Base-by-base conservation (phyloP, 2,329 filamentous ascomycete genomes). In the Nectriaceae sp. region DNA sequence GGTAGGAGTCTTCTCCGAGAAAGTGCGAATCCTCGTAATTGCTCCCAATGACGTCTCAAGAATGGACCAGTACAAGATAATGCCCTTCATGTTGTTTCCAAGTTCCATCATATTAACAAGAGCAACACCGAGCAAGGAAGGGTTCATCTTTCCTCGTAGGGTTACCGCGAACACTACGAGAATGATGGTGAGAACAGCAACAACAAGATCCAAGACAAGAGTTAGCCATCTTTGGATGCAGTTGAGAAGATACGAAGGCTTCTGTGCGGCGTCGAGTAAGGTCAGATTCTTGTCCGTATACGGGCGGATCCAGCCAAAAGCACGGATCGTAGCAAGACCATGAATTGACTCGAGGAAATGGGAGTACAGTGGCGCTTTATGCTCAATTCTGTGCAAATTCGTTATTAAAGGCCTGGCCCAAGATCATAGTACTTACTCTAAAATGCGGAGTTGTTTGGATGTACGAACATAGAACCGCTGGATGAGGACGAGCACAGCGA, bases 381-480 rank as follows among this genome's bases (percentile, higher is more conserved):
- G 53, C 18, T 70, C 67, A 6, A 70, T 65, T 22, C 63, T 65
- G 5, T 3, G 16, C 4, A n/a, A 2, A 2, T 8, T 3, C n/a
- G 36, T 49, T 16, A 55, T 46, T n/a, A n/a, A 2, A 16, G 8
- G 4, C 20, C 10, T 8, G 21, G 8, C 10, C n/a, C 18, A 2
- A 13, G 8, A 5, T 6, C 19, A 4, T n/a, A 2, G 13, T 6
- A 45, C 59, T 44, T 52, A 67, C 55, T 83, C 79, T 6, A 82
- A 64, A 21, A 79, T 70, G 42, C 80, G 72, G 5, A 82, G 62
- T 47, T 82, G 79, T 4, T 78, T 76, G 0, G 77, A 81, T 2
- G 79, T 82, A 5, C 75, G 69, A n/a, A 82, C 68, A 50, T 82
- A 82, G 52, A 76, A 72, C 36, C 73, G 73, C 47, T 80, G 77